Evolutionary conservation across 164 flowering plant species (phyloP), one percentile per base, ranked within the genome.

Genomic region (Akebia trifoliata): DNA sequence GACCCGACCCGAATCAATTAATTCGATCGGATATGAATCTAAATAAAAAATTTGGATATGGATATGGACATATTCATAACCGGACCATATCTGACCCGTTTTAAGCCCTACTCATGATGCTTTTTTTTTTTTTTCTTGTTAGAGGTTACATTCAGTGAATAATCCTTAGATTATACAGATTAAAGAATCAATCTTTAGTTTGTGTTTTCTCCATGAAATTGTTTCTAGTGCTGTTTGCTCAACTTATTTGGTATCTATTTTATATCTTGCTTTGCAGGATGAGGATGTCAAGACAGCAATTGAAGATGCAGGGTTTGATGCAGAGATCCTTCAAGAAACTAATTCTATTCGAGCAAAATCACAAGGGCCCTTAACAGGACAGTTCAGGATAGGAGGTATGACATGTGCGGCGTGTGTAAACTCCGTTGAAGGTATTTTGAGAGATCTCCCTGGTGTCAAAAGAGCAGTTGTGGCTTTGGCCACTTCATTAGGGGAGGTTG

Each of bases 251-350:
- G 57, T 24, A 1, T 49, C 11, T 49, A 6, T 29, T 49, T 20
- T 6, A 35, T 34, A 52, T 52, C 29, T 52, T 52, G 25, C 25
- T 52, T 15, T 66, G 59, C 83, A 94, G 99, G 96, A 81, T 37
- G 90, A 86, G 38, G 94, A 86, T 61, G 76, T 94, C 3, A 86
- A 71, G 59, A 69, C 60, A 70, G 99, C 99, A 17, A 83, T 94
- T 54, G 97, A 94, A 73, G 96, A 94, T 74, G 96, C 97, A 4
- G 99, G 99, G 1, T 94, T 94, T 73, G 96, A 94, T 50, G 99
- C 96, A 2, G 99, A 90, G 69, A 66, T 94, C 61, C 68, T 94
- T 12, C 58, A 79, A 44, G 91, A 90, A 52, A 62, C 86, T 5
- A 62, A 43, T 64, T 35, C 59, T 17, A 14, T 28, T 46, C 59